phyloP scores from a whole-genome alignment of 1,284 basidiomycete species.

The Cutaneotrichosporon cutaneum region DNA sequence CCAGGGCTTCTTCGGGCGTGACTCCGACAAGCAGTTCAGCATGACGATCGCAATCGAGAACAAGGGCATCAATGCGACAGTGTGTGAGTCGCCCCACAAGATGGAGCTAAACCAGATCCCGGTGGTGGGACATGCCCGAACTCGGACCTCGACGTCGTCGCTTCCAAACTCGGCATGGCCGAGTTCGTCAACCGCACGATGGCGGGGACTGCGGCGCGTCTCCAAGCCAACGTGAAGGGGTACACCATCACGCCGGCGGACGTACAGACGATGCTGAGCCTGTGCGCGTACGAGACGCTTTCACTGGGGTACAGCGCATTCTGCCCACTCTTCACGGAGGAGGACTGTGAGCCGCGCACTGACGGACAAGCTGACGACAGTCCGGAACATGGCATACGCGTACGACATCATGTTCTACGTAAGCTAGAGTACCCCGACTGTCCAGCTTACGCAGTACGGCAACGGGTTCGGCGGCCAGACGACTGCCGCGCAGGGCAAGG shows the following conservation, averaged over 20 bases:
- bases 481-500: conserved; percentile 74
- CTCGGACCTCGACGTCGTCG: conserved; percentile 69
- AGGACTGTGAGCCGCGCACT: conserved; percentile 57
- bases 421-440: not conserved
- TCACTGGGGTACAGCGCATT: conserved; percentile 86
- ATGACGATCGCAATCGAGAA: conserved; percentile 60
- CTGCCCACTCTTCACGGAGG: conserved; percentile 81
- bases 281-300: conserved; percentile 85
- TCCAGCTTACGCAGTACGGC: conserved; percentile 3
- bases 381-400: conserved; percentile 80
- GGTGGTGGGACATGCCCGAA: conserved; percentile 55
- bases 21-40: conserved; percentile 76
- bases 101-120: not conserved
- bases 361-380: not conserved
- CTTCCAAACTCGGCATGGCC: conserved; percentile 47
- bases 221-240: conserved; percentile 21
- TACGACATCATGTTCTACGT: conserved; percentile 52
- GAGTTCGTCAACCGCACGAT: conserved; percentile 63
- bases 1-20: conserved; percentile 75
- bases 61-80: conserved; percentile 56
- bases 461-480: conserved; percentile 9
- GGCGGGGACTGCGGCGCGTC: conserved; percentile 11
- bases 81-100: conserved; percentile 42
- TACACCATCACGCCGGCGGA: conserved; percentile 28
- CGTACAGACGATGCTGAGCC: conserved; percentile 43